Conservation (phyloP, 1,139 yeast species). For the Taphrina betulina region DNA sequence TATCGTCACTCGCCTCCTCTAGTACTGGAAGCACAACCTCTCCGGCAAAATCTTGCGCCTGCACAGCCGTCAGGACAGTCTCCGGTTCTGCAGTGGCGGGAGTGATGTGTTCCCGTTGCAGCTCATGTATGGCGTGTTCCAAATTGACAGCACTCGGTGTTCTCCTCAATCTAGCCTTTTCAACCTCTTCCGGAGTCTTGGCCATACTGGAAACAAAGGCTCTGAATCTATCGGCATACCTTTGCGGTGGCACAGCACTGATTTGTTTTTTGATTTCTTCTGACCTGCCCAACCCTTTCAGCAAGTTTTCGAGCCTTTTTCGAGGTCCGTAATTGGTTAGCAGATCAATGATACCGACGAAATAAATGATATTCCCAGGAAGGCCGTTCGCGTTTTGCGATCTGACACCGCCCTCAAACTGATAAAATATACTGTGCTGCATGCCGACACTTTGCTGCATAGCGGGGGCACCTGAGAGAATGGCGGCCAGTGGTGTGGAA, state of each 20-base stretch:
- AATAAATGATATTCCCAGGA: conserved; percentile 71
- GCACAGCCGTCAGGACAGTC: conserved; percentile 13
- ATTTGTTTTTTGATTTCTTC: conserved; percentile 57
- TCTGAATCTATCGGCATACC: conserved; percentile 84
- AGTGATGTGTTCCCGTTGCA: conserved; percentile 15
- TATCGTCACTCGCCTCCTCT: not conserved
- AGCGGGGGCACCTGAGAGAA: conserved; percentile 8
- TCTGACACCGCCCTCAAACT: conserved; percentile 82
- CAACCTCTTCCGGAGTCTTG: conserved; percentile 34
- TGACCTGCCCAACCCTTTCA: conserved; percentile 69
- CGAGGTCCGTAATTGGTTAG: conserved; percentile 76
- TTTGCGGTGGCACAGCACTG: conserved; percentile 85
- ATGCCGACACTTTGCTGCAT: conserved; percentile 18
- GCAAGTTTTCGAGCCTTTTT: conserved; percentile 80
- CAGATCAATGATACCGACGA: conserved; percentile 91
- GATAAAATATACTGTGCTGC: conserved; percentile 60
- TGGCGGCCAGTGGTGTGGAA: conserved; percentile 6
- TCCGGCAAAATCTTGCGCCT: conserved; percentile 7
- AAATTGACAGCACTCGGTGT: conserved; percentile 29
- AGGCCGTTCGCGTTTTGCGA: conserved; percentile 66
- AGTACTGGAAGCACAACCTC: conserved; percentile 1
- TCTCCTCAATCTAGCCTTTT: conserved; percentile 12
- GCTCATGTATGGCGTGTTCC: conserved; percentile 18
- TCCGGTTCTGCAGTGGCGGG: conserved; percentile 9
- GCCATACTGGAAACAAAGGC: conserved; percentile 54